Percentiles rank a stretch among this genome's conserved stretches.
Conservation (phyloP, 2,329 filamentous ascomycete genomes). For the Coleophoma crateriformis region DNA sequence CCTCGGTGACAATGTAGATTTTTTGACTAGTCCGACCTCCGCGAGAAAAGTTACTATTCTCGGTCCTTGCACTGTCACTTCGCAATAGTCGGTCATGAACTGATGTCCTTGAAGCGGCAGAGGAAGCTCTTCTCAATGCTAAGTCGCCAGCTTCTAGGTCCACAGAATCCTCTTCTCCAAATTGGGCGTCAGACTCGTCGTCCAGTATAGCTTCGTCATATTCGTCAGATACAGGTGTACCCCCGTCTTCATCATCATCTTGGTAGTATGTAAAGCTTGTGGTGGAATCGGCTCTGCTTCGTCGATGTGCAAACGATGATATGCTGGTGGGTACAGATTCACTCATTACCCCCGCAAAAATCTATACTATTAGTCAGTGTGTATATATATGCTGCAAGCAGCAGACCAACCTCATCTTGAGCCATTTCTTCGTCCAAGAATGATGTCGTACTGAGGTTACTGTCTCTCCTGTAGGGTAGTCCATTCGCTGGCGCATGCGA, state of each 20-base stretch:
- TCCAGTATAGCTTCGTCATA: slow-evolving; percentile 32
- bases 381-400: slow-evolving; percentile 2
- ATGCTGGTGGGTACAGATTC: slow-evolving; percentile 94
- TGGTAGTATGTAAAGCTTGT: slow-evolving; percentile 89
- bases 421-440: slow-evolving; percentile 97
- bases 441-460: slow-evolving; percentile 70
- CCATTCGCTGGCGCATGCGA: slow-evolving; percentile 22
- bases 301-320: slow-evolving; percentile 84
- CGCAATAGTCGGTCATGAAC: slow-evolving; percentile 63
- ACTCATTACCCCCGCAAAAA: slow-evolving; percentile 83
- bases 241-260: slow-evolving; percentile 52
- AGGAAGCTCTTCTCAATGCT: slow-evolving; percentile 56
- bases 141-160: slow-evolving; percentile 28
- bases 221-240: slow-evolving; percentile 34
- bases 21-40: slow-evolving; percentile 75
- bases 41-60: slow-evolving; percentile 53
- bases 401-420: slow-evolving; percentile 68
- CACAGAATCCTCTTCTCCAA: slow-evolving; percentile 21
- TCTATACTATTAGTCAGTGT: slow-evolving; percentile 38
- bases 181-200: slow-evolving; percentile 29
- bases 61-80: slow-evolving; percentile 64
- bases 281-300: slow-evolving; percentile 74
- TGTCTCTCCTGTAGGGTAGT: slow-evolving; percentile 57
- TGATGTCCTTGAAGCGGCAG: slow-evolving; percentile 50
- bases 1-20: slow-evolving; percentile 87